phyloP scores from a whole-genome alignment of 2,329 filamentous ascomycete genomes.

The Ophiostoma sp. region DNA sequence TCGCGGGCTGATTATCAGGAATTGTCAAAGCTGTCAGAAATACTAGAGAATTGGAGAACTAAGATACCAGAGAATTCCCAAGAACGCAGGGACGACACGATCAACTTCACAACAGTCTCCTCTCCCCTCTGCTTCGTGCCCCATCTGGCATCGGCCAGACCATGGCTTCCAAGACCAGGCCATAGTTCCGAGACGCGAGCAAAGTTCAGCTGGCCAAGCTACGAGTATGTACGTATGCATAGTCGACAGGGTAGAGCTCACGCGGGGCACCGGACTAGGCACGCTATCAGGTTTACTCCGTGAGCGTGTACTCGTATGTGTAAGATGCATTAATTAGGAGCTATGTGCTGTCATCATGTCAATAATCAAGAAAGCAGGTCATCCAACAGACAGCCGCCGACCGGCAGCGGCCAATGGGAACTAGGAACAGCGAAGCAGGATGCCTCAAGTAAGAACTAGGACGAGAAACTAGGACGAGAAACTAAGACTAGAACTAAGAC shows the following conservation, averaged over 20 bases:
- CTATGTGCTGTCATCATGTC: background rate
- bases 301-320: background rate
- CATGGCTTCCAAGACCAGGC: background rate
- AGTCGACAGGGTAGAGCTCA: background rate
- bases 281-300: background rate
- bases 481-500: background rate
- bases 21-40: no score
- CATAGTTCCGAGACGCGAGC: conserved; percentile 6
- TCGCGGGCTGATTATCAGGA: no score
- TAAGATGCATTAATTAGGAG: background rate
- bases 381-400: background rate
- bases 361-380: background rate
- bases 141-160: no score
- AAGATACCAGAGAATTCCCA: no score
- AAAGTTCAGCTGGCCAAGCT: conserved; percentile 8
- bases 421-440: background rate
- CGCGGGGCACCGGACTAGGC: conserved; percentile 3
- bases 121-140: no score
- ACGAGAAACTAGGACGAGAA: background rate
- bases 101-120: no score
- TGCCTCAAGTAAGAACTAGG: background rate
- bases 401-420: background rate
- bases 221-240: background rate
- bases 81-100: no score
- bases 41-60: no score